Evolutionary conservation across 75 land plant genomes (phyloP), one percentile per base, ranked within the genome.

Genomic region (Pinus tabuliformis): DNA sequence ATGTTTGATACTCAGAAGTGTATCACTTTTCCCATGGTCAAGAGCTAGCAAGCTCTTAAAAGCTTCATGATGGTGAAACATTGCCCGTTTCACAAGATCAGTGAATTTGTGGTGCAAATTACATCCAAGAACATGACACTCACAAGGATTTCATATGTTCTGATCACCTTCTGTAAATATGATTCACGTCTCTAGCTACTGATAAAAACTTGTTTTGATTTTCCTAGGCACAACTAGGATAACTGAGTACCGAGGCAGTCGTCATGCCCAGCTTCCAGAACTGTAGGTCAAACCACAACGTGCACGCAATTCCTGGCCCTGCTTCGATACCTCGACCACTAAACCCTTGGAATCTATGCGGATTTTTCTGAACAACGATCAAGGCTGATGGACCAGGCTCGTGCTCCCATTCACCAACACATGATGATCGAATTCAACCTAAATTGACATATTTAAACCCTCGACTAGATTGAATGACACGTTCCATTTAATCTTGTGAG

Each of bases 141-240:
- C 81, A 42, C 91, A 72, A 56, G 75, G 54, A 73, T 81, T 83
- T 93, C 90, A 92, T 11, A 91, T 74, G 70, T 78, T 73, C 11
- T 72, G 72, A 49, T 72, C 80, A 36, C 64, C 79, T 39, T 42
- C 80, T 64, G 52, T 56, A 37, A 4, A 24, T 64, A 59, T 73
- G 63, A 16, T 22, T 24, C 58, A 36, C 57, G 33, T 59, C 76
- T 20, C 49, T 75, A 22, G 70, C 59, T 39, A 33, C 56, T 30
- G 12, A 24, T 61, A 93, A 81, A 56, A 85, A 63, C n/a, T 75
- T 81, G 33, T 74, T 88, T 73, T 97, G 89, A 30, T 42, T 26
- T 70, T 84, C 81, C 99, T 97, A 96, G 70, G 93, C 87, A 80
- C 97, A 96, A 45, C 99, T 96, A n/a, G n/a, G n/a, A n/a, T n/a